Conservation (phyloP, 2,329 filamentous ascomycete genomes). For the Acrocalymma vagum region DNA sequence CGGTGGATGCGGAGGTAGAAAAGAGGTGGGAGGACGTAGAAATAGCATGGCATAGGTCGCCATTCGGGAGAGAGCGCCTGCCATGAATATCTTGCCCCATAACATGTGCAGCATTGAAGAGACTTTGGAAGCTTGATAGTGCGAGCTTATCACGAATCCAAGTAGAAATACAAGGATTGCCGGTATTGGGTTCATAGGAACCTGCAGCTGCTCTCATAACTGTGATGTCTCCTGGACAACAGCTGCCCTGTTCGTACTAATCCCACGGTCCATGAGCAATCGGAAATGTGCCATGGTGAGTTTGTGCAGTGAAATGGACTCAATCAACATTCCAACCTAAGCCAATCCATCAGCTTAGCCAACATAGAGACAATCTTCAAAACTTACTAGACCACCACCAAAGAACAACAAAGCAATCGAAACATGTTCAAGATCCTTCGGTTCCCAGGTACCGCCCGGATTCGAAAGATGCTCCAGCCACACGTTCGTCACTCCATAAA, state of each 20-base stretch:
- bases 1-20: constrained; percentile 80
- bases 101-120: constrained; percentile 89
- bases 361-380: neutral
- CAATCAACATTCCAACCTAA: constrained; percentile 78
- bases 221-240: neutral
- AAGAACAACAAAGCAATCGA: constrained; percentile 91
- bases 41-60: constrained; percentile 80
- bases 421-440: constrained; percentile 83
- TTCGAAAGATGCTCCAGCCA: constrained; percentile 84
- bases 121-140: constrained; percentile 79
- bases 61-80: constrained; percentile 76
- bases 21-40: constrained; percentile 77
- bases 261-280: constrained; percentile 68
- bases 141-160: constrained; percentile 90
- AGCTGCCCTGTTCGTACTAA: constrained; percentile 40
- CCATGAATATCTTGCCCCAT: constrained; percentile 83
- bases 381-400: constrained; percentile 78
- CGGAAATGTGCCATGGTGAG: constrained; percentile 62
- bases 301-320: constrained; percentile 69
- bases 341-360: constrained; percentile 5
- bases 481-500: constrained; percentile 84
- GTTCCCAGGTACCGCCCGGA: constrained; percentile 71
- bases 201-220: constrained; percentile 40
- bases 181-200: constrained; percentile 82
- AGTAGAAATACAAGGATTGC: constrained; percentile 81